Conservation (phyloP, 352 stramenopile species). For the Halophytophthora polymorphica region DNA sequence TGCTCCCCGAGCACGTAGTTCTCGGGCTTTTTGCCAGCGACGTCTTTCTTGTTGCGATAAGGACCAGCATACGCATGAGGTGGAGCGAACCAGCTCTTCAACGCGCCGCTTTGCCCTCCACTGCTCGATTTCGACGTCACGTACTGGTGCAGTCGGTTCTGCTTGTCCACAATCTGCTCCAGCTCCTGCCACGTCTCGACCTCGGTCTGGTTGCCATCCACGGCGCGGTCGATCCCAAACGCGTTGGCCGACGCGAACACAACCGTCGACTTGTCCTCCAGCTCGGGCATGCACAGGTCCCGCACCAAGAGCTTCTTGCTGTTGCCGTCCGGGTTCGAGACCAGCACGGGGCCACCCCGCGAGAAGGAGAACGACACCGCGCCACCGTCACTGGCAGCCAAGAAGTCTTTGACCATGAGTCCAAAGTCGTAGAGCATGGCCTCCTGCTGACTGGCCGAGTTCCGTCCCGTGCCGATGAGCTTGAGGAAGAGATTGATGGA, state of each 20-base stretch:
- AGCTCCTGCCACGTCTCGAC: conserved; percentile 62
- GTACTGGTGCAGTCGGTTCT: conserved; percentile 65
- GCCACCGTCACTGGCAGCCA: conserved; percentile 38
- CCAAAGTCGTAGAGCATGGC: conserved; percentile 82
- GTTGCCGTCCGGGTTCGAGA: conserved; percentile 29
- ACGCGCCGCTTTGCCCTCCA: conserved; percentile 2
- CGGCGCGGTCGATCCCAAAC: conserved; percentile 58
- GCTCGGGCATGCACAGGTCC: conserved; percentile 75
- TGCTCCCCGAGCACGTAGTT: conserved; percentile 71
- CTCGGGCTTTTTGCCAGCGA: conserved; percentile 35
- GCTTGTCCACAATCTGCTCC: conserved; percentile 48
- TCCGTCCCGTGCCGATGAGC: conserved; percentile 76
- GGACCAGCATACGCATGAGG: conserved; percentile 45
- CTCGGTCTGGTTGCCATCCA: conserved; percentile 62
- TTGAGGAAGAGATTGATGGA: conserved; percentile 86
- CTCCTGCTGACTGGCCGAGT: conserved; percentile 81
- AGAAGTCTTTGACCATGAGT: conserved; percentile 77
- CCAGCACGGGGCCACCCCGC: conserved; percentile 19
- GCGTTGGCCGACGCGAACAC: conserved; percentile 80
- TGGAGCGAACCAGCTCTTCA: conserved; percentile 50
- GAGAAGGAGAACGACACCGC: conserved; percentile 12
- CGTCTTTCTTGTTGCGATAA: conserved; percentile 54
- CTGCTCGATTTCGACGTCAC: conserved; percentile 19
- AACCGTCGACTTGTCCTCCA: conserved; percentile 79
- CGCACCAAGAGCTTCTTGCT: conserved; percentile 63